Evolutionary conservation across 2,329 filamentous ascomycete species (phyloP), one percentile per base, ranked within the genome.

Genomic region (Diaporthe vexans): DNA sequence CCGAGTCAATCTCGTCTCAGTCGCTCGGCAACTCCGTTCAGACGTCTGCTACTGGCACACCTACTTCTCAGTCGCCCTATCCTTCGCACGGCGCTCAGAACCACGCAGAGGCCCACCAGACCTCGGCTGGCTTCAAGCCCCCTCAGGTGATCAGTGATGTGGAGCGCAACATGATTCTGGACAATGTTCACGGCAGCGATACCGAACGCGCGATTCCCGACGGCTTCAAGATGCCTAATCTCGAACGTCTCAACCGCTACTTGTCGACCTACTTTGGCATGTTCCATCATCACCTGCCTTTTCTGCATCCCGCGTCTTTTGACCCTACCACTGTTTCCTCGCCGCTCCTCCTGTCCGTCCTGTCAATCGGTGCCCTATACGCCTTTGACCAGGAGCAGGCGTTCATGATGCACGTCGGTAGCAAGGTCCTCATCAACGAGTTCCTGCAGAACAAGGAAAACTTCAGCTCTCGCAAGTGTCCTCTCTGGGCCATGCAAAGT

Each of bases 371-470:
- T 79, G 96, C 97, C 13, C 87, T 99, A 26, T 98, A 98, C 84
- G 96, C 96, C 21, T 98, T 98, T 82, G 96, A 98, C 81, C 95
- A 98, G 81, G 96, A 98, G 79, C 94, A 98, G 82, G 97, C 97
- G 0, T 98, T 98, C 82, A 95, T 97, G 89, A 91, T 98, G 29
- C 97, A 99, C 85, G 97, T 98, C 78, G 97, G 96, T 24, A 98
- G 97, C 75, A 99, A 98, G 87, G 94, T 98, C 37, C 90, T 99
- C 24, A 95, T 98, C 79, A 98, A 97, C 82, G 95, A 98, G 82
- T 98, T 98, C 83, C 84, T 99, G 76, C 95, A 98, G 84, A 97
- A 98, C 86, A 98, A 98, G 88, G 95, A 98, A 83, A 98, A 97
- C 85, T 98, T 98, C 84, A 98, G 96, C 87, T 98, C 97, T 11